Evolutionary conservation across 163 green algal species (phyloP).

Genomic region (Chlorella variabilis): DNA sequence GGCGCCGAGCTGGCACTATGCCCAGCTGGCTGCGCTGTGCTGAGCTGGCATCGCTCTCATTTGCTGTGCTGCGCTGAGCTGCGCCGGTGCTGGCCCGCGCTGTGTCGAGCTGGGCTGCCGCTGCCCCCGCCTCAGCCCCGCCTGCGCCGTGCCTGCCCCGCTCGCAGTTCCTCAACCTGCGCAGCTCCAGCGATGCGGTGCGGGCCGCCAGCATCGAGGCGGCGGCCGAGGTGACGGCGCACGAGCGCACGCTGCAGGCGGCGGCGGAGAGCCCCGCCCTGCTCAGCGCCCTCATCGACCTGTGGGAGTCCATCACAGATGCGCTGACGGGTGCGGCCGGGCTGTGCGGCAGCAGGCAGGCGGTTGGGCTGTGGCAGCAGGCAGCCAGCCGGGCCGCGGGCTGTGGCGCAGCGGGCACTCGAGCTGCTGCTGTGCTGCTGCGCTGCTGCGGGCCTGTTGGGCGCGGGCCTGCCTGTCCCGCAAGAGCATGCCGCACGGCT

Average conservation of each 20-base stretch:
- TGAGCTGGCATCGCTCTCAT: background rate
- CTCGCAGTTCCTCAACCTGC: conserved; percentile 23
- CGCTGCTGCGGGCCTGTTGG: too few relatives aligned
- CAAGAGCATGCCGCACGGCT: too few relatives aligned
- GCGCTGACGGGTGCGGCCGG: conserved; percentile 7
- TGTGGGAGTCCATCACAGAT: conserved; percentile 32
- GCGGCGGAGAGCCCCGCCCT: background rate
- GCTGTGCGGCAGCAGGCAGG: background rate
- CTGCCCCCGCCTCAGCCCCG: background rate
- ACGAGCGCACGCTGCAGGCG: background rate
- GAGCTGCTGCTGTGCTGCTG: too few relatives aligned
- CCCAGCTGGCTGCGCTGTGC: background rate
- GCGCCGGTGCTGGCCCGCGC: background rate
- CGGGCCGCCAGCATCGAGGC: conserved; percentile 25
- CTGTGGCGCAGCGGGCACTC: too few relatives aligned
- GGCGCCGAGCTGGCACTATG: too few relatives aligned
- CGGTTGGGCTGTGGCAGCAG: too few relatives aligned
- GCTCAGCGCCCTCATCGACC: conserved; percentile 35
- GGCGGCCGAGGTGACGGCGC: conserved; percentile 2
- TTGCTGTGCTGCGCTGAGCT: background rate
- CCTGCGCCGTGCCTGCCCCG: background rate
- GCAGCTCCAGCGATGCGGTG: conserved; percentile 32
- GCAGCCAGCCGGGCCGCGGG: too few relatives aligned
- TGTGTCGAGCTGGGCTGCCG: too few relatives aligned
- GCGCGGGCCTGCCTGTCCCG: too few relatives aligned